Conservation (phyloP, 768 basidiomycete species). For the Kwoniella botswanensis region DNA sequence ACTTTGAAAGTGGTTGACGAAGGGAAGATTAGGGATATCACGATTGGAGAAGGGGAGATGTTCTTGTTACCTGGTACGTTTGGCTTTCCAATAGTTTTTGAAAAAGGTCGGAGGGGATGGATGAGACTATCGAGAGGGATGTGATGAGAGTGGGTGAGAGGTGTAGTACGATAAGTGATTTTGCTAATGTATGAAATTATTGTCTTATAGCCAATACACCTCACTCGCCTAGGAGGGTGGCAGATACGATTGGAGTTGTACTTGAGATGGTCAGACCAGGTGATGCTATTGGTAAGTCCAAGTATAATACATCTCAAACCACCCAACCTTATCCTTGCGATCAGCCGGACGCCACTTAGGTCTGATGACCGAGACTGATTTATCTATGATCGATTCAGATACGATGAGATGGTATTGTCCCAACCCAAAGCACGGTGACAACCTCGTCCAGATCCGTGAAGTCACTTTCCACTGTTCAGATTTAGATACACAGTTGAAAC, state of each 20-base stretch:
- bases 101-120: too few relatives aligned
- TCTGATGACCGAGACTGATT: neutral
- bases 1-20: constrained; percentile 74
- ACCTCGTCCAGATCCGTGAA: constrained; percentile 78
- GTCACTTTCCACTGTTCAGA: constrained; percentile 86
- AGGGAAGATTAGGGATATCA: constrained; percentile 68
- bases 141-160: neutral
- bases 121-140: too few relatives aligned
- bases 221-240: constrained; percentile 91
- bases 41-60: constrained; percentile 94
- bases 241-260: constrained; percentile 88
- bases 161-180: neutral
- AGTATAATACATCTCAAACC: neutral
- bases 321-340: neutral
- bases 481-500: constrained; percentile 90
- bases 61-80: constrained; percentile 84
- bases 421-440: constrained; percentile 61
- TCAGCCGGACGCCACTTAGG: neutral
- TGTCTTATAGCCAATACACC: constrained; percentile 78
- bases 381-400: constrained; percentile 63
- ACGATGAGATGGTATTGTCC: constrained; percentile 92
- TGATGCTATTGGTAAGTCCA: constrained; percentile 69
- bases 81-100: neutral
- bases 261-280: constrained; percentile 82
- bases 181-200: neutral